Evolutionary conservation across 495 filamentous ascomycete genomes (phyloP), one percentile per base, ranked within the genome.

Genomic region (Entonaema liquescens): DNA sequence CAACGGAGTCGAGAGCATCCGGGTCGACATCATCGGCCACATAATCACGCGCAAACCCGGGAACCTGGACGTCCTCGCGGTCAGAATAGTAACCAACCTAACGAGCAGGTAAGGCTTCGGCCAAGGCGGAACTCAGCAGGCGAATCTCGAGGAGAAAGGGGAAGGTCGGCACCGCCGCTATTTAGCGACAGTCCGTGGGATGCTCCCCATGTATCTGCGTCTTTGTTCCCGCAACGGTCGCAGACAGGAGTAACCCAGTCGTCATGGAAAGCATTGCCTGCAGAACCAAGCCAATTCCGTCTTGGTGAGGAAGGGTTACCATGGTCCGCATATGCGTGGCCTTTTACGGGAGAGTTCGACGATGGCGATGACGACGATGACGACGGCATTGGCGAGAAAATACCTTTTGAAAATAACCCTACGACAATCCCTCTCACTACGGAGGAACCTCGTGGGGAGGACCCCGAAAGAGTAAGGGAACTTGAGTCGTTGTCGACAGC

Each of bases 401-500:
- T 44, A 40, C 68, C 57, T 7, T 50, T 59, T 57, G 60, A 44
- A 59, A 69, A 68, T 21, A 65, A 49, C 35, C 71, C 77, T 19
- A 71, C 71, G 35, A 69, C 67, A 0, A 50, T 74, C 0, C 31
- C 72, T 9, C 67, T 72, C 6, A 65, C 66, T 1, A 63, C 64
- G 36, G 62, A 74, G 4, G 58, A 25, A 26, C 61, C 55, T 28
- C 65, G 62, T 12, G 64, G 49, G 7, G 74, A 74, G 21, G 72
- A 74, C 58, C 57, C 57, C n/a, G 62, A 69, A 44, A 72, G 69
- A 75, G 79, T 28, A 40, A 76, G 28, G 69, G 83, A 87, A 21
- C 76, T 86, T 28, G 83, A 81, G 59, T 80, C 83, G 0, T 73
- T 87, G 15, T 83, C 83, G 17, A 79, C 79, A 26, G 85, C 85